A percentile compares a stretch with the other conserved stretches of the same genome.
Evolutionary conservation across 768 basidiomycete genomes (phyloP).

Genomic region (Podaxis pistillaris): DNA sequence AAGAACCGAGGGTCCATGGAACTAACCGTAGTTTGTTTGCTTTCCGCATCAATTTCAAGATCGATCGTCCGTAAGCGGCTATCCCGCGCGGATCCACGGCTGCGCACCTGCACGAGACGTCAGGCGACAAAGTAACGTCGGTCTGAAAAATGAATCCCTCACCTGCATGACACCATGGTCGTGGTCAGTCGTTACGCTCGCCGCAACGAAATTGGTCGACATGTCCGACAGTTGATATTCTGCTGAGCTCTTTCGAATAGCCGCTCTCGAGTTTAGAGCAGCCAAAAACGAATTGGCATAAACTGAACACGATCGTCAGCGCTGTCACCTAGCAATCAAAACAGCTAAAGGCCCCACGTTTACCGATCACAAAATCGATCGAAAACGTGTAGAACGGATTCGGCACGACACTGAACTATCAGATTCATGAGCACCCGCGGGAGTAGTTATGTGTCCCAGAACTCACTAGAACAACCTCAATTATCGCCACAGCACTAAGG

Average conservation of each 20-base stretch:
- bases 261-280: conserved; percentile 40
- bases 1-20: background rate
- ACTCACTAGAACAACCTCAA: conserved; percentile 35
- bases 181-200: conserved; percentile 22
- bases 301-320: conserved; percentile 25
- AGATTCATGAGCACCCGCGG: background rate
- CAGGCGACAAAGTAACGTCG: background rate
- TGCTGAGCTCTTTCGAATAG: conserved; percentile 27
- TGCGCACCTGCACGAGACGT: conserved; percentile 17
- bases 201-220: conserved; percentile 34
- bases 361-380: conserved; percentile 52
- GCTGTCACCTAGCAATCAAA: background rate
- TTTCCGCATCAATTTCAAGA: conserved; percentile 1
- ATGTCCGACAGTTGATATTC: conserved; percentile 24
- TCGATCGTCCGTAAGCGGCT: background rate
- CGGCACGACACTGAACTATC: conserved; percentile 39
- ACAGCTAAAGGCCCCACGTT: conserved; percentile 28
- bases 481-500: conserved; percentile 36
- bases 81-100: background rate
- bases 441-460: background rate
- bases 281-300: conserved; percentile 48
- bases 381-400: conserved; percentile 46
- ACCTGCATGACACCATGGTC: conserved; percentile 23
- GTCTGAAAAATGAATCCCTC: background rate
- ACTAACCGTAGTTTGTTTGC: conserved; percentile 9